Conservation (phyloP, 2,329 filamentous ascomycete genomes). For the Exophiala bonariae region DNA sequence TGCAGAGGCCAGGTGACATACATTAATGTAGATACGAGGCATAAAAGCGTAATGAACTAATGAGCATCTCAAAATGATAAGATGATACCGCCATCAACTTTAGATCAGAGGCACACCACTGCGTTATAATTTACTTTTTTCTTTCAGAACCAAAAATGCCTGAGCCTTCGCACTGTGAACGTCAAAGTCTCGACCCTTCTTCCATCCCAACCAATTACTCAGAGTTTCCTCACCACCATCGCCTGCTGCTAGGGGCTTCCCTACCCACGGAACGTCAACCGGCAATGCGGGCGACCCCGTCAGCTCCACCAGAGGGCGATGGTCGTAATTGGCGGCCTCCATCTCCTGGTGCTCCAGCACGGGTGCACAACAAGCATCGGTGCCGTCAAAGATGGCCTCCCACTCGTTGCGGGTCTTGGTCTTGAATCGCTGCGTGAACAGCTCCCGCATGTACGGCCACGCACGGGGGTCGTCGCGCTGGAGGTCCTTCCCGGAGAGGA, state of each 20-base stretch:
- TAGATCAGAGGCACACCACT: neutral
- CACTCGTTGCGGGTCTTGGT: conserved; percentile 72
- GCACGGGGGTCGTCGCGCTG: conserved; percentile 61
- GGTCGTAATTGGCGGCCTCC: conserved; percentile 55
- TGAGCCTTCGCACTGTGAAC: conserved; percentile 43
- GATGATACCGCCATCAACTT: neutral
- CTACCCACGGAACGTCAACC: conserved; percentile 65
- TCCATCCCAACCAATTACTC: conserved; percentile 75
- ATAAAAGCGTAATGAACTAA: too few relatives aligned
- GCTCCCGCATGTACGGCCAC: conserved; percentile 66
- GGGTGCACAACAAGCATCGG: conserved; percentile 90
- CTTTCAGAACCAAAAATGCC: conserved; percentile 60
- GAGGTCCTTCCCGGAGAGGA: conserved; percentile 40
- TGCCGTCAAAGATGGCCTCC: conserved; percentile 84
- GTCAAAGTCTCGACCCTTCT: conserved; percentile 68
- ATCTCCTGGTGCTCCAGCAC: conserved; percentile 76
- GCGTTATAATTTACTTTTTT: conserved; percentile 28
- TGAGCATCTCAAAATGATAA: neutral
- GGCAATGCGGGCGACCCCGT: conserved; percentile 68
- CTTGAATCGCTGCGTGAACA: conserved; percentile 67
- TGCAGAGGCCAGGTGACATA: too few relatives aligned
- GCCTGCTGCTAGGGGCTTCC: conserved; percentile 62
- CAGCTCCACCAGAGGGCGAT: conserved; percentile 52
- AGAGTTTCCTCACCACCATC: conserved; percentile 71
- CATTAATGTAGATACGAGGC: too few relatives aligned